Evolutionary conservation across 108 stramenopile genomes (phyloP).

Genomic region (Pseudonitzschia delicatissima): DNA sequence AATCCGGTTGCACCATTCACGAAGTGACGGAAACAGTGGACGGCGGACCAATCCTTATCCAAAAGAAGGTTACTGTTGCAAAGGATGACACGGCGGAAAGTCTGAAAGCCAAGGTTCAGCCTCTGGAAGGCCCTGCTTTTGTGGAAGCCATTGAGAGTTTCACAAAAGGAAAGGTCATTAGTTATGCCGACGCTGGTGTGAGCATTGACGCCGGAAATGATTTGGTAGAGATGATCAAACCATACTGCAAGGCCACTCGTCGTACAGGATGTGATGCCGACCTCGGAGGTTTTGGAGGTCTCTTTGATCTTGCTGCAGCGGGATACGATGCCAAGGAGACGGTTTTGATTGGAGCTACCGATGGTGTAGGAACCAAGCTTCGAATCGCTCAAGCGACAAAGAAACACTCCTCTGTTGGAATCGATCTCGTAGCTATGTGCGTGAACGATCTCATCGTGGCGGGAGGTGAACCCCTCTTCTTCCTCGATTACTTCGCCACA

Average conservation of each 20-base stretch:
- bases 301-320: constrained; percentile 94
- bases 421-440: constrained; percentile 98
- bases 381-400: constrained; percentile 81
- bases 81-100: constrained; percentile 90
- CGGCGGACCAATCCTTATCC: constrained; percentile 94
- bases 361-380: constrained; percentile 99
- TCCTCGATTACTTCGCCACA: constrained; percentile 98
- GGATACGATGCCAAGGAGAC: constrained; percentile 88
- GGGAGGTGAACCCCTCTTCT: constrained; percentile 97
- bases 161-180: constrained; percentile 67
- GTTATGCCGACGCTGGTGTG: constrained; percentile 96
- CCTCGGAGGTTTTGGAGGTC: constrained; percentile 95
- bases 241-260: constrained; percentile 89
- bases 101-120: constrained; percentile 95
- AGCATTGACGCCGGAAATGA: constrained; percentile 95
- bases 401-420: constrained; percentile 86
- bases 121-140: constrained; percentile 94
- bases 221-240: constrained; percentile 96
- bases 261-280: constrained; percentile 94
- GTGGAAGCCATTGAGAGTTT: constrained; percentile 88
- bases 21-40: constrained; percentile 97
- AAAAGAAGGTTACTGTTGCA: constrained; percentile 79
- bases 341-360: constrained; percentile 95
- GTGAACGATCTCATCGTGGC: constrained; percentile 97
- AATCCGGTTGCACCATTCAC: constrained; percentile 98